phyloP scores from a whole-genome alignment of 371 early-diverging fungal species.

The Chytridium lagenaria region DNA sequence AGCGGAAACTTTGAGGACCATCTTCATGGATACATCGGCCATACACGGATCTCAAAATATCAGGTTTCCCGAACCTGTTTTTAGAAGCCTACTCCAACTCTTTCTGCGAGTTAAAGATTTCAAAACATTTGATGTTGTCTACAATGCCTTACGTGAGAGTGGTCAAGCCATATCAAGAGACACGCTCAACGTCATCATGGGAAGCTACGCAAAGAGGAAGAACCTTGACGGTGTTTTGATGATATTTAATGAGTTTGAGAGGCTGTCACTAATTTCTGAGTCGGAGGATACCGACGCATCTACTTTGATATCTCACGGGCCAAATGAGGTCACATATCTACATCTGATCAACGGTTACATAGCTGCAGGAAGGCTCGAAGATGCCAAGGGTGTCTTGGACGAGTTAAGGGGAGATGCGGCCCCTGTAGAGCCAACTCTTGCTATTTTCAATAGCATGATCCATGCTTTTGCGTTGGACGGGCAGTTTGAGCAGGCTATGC shows the following conservation, averaged over 20 bases:
- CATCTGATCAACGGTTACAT: constrained; percentile 22
- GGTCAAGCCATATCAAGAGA: neutral
- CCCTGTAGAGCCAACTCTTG: constrained; percentile 38
- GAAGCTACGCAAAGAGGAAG: neutral
- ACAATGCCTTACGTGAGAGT: neutral
- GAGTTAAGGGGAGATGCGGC: neutral
- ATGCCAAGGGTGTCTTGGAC: constrained; percentile 15
- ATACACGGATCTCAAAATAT: neutral
- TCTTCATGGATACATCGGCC: neutral
- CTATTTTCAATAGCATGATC: constrained; percentile 60
- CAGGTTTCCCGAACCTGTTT: neutral
- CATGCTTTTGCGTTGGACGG: constrained; percentile 55
- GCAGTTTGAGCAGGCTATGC: constrained; percentile 39
- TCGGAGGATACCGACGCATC: constrained; percentile 2
- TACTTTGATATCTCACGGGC: neutral
- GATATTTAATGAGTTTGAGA: constrained; percentile 7
- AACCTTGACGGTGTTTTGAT: neutral
- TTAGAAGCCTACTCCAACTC: neutral
- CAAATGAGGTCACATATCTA: constrained; percentile 21
- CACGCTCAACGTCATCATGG: constrained; percentile 1
- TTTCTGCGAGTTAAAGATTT: neutral
- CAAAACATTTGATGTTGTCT: neutral
- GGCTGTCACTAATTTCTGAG: neutral
- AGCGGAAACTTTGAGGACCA: neutral
- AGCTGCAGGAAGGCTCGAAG: neutral